These are phyloP conservation scores for Chenopodium suecicum DNA, from an alignment of 148 eudicot genomes.

Conservation along the genomic window DNA sequence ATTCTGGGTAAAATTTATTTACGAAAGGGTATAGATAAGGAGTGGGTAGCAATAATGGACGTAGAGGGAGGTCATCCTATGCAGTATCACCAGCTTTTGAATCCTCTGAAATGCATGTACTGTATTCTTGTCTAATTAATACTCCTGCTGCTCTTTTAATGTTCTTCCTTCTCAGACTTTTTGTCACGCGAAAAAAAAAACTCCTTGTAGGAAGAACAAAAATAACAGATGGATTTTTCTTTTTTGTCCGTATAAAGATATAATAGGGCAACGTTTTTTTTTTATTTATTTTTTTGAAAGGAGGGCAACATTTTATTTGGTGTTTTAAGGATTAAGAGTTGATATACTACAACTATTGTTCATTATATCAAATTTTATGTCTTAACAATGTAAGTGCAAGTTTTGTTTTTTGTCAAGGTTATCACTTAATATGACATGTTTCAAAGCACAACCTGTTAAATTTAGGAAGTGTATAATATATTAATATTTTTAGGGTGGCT, in stretches of 20 bases:
- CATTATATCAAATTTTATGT: not conserved
- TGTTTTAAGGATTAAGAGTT: not conserved
- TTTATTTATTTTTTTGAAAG: too few species aligned
- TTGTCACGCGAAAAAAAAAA: too few species aligned
- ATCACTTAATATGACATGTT: not conserved
- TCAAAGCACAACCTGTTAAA: not conserved
- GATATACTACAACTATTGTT: not conserved
- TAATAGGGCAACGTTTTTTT: too few species aligned
- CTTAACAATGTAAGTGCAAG: not conserved
- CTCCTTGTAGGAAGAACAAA: too few species aligned
- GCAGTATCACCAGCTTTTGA: not conserved
- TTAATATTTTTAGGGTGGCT: not conserved
- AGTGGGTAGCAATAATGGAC: not conserved
- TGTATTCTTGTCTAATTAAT: too few species aligned
- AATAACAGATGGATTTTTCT: too few species aligned
- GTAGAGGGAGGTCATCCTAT: not conserved
- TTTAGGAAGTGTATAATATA: not conserved
- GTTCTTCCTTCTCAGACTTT: too few species aligned
- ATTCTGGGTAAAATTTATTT: not conserved
- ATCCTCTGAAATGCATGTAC: not conserved
- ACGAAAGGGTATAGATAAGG: not conserved
- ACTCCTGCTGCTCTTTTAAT: too few species aligned
- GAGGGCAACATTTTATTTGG: too few species aligned
- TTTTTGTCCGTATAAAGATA: too few species aligned
- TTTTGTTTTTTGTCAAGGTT: not conserved